Evolutionary conservation across 2,329 filamentous ascomycete genomes (phyloP).

Genomic region (Orbilia brochopaga): DNA sequence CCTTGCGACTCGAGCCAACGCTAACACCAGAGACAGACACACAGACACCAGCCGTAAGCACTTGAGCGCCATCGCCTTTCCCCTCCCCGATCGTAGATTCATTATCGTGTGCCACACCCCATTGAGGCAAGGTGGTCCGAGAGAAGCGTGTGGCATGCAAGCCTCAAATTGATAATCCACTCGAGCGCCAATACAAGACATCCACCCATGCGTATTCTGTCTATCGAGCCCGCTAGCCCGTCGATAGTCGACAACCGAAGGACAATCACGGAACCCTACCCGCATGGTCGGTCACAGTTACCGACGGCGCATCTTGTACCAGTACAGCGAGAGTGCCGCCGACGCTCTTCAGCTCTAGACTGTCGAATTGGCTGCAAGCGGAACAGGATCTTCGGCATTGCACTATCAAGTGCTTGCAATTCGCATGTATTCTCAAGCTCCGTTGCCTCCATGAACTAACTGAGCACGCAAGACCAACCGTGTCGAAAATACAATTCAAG

Average conservation of each 20-base stretch:
- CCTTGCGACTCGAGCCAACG: conserved; percentile 42
- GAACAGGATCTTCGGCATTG: conserved; percentile 32
- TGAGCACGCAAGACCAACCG: too few relatives aligned
- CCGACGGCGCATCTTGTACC: conserved; percentile 16
- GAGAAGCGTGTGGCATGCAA: not conserved
- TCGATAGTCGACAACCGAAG: conserved; percentile 12
- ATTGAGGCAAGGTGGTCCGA: not conserved
- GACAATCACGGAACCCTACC: conserved; percentile 48
- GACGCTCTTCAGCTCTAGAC: not conserved
- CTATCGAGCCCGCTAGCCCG: not conserved
- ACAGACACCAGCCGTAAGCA: not conserved
- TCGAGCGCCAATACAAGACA: too few relatives aligned
- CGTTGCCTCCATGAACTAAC: too few relatives aligned
- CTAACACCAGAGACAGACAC: conserved; percentile 30
- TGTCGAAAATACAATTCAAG: not conserved
- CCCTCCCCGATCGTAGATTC: not conserved
- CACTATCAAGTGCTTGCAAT: too few relatives aligned
- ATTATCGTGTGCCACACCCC: too few relatives aligned
- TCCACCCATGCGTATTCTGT: not conserved
- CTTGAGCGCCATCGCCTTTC: not conserved
- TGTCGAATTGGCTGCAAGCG: conserved; percentile 11
- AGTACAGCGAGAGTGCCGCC: conserved; percentile 25
- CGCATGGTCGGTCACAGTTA: conserved; percentile 9
- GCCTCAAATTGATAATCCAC: not conserved
- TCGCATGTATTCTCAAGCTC: not conserved